These are phyloP conservation scores for Tulasnella sp. DNA, from an alignment of 768 basidiomycete genomes.

Conservation along the genomic window DNA sequence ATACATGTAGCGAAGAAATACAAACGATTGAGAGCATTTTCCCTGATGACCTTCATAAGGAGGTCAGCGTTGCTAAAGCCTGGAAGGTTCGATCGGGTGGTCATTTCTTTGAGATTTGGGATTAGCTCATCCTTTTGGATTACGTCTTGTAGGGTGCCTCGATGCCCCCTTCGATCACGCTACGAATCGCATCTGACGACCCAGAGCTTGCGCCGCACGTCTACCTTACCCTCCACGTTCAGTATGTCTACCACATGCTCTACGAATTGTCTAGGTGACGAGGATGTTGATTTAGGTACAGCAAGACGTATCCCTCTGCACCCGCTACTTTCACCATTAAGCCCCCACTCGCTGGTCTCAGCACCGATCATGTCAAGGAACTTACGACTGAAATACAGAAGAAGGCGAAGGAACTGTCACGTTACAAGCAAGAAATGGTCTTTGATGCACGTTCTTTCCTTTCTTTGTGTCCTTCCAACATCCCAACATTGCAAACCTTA, in stretches of 20 bases:
- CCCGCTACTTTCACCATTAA: slow-evolving; percentile 15
- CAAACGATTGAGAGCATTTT: slow-evolving; percentile 71
- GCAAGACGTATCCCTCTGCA: slow-evolving; percentile 4
- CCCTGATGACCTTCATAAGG: slow-evolving; percentile 58
- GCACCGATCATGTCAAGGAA: slow-evolving; percentile 41
- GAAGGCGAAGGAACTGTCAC: slow-evolving; percentile 52
- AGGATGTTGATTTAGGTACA: slow-evolving; percentile 15
- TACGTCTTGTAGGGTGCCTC: slow-evolving; percentile 42
- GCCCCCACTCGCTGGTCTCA: slow-evolving; percentile 29
- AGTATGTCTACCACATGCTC: slow-evolving; percentile 34
- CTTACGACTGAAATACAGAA: slow-evolving; percentile 48
- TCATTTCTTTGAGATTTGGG: background rate
- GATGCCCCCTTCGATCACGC: slow-evolving; percentile 61
- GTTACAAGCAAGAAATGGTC: slow-evolving; percentile 51
- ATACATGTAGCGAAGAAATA: slow-evolving; percentile 47
- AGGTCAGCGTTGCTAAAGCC: slow-evolving; percentile 55
- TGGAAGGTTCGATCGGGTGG: slow-evolving; percentile 52
- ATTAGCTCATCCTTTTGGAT: background rate
- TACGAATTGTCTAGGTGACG: background rate
- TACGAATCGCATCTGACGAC: slow-evolving; percentile 57
- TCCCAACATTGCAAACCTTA: too few species aligned
- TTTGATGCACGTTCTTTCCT: slow-evolving; percentile 44
- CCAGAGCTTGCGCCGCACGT: slow-evolving; percentile 43
- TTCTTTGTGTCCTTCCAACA: too few species aligned
- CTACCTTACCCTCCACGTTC: slow-evolving; percentile 54